phyloP scores from a whole-genome alignment of 2,329 filamentous ascomycete species.

The Alternaria longipes region DNA sequence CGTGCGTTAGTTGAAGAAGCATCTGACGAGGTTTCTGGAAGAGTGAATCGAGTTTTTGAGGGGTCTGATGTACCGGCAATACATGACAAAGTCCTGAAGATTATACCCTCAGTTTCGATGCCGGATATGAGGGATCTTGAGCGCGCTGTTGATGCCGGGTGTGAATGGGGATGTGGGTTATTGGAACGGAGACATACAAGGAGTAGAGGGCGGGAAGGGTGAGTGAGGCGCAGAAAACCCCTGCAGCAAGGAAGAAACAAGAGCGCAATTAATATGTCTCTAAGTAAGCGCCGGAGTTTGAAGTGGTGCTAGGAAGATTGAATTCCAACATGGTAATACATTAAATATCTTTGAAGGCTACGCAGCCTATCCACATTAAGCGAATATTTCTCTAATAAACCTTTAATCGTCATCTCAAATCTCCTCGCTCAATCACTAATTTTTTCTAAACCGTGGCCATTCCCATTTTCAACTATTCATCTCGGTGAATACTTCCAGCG shows the following conservation, averaged over 20 bases:
- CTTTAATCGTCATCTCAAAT: not conserved
- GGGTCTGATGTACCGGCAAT: conserved; percentile 19
- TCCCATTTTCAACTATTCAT: not conserved
- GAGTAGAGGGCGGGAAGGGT: not conserved
- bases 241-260: not conserved
- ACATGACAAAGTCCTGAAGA: not conserved
- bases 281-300: not conserved
- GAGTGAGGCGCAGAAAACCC: not conserved
- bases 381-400: not conserved
- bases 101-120: conserved; percentile 5
- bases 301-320: not conserved
- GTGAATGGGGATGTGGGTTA: conserved; percentile 6
- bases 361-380: not conserved
- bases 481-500: conserved; percentile 29
- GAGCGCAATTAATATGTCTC: not conserved
- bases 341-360: not conserved
- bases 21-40: not conserved
- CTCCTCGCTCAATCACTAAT: not conserved
- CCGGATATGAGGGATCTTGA: conserved; percentile 11
- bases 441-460: not conserved
- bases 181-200: not conserved
- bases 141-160: not conserved
- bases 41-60: conserved; percentile 24
- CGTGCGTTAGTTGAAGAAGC: conserved; percentile 4
- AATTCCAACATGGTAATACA: not conserved